Base-by-base conservation (phyloP, 73 alveolate species). In the Paramecium primaurelia region DNA sequence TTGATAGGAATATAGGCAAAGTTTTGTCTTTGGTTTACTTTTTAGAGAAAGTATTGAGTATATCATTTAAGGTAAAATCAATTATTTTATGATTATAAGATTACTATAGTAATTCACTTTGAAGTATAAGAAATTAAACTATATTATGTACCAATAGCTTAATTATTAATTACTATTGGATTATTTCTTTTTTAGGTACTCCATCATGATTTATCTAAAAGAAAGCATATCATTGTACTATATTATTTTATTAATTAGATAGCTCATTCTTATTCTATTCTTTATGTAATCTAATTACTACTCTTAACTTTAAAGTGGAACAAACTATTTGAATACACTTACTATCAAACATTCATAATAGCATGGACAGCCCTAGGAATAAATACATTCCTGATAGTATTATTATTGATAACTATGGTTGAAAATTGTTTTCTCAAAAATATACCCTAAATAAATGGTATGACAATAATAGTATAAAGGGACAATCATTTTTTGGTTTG, bases 291-390 rank as follows among this genome's bases (percentile, higher is more conserved):
- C 3, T 47, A 80, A 49, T 1, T 80, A 2, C 26, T 80, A 16
- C 51, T 80, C 34, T 49, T 80, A 42, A 45, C 91, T 28, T 45
- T 80, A 32, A 80, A 80, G 49, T 80, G 71, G 73, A 80, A 80
- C 49, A 25, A 49, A 9, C 32, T 42, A 20, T 80, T 80, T 20
- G 32, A 18, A 44, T 80, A 80, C 49, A 11, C 54, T 18, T 80
- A 44, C 10, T 80, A 80, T 49, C 25, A 80, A 44, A 26, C 75
- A 49, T 80, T 80, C 14, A 47, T 80, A 9, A 80, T 80, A 20
- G 47, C 91, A 3, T 80, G 91, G 91, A 25, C 77, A 3, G 49
- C 36, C 30, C 54, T 45, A 11, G 91, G 77, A 20, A 49, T 80
- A 7, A 80, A 80, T 16, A 14, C 77, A 22, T 80, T 80, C 58